A percentile compares a stretch with the other conserved stretches of the same genome.
Conservation (phyloP, 768 basidiomycete species). For the Holtermanniella nyarrowii region DNA sequence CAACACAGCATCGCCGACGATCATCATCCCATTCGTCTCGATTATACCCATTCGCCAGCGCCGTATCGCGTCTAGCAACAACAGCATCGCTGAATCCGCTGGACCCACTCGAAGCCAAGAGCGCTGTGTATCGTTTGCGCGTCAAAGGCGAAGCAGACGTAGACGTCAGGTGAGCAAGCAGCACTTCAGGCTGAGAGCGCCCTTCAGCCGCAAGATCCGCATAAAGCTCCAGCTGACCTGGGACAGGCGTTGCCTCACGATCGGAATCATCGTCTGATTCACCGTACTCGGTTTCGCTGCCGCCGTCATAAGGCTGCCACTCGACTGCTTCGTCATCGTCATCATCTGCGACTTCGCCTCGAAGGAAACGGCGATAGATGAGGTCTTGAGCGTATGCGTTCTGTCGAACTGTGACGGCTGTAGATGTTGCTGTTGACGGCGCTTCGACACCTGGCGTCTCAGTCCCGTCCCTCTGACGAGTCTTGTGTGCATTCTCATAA, state of each 20-base stretch:
- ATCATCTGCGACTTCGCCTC: constrained; percentile 26
- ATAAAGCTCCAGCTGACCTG: constrained; percentile 11
- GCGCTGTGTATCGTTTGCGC: constrained; percentile 22
- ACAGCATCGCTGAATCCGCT: constrained; percentile 10
- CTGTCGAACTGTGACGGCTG: constrained; percentile 4
- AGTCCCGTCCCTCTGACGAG: neutral
- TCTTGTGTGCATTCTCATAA: neutral
- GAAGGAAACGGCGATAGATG: constrained; percentile 7
- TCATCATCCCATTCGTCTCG: constrained; percentile 26
- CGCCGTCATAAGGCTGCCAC: constrained; percentile 5
- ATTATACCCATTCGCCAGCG: neutral
- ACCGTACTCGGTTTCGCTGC: neutral
- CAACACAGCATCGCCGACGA: constrained; percentile 23
- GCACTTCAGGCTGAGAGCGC: constrained; percentile 27
- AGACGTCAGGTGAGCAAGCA: constrained; percentile 32
- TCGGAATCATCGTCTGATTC: neutral
- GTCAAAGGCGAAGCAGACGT: constrained; percentile 18
- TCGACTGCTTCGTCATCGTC: constrained; percentile 29
- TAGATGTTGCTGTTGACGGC: constrained; percentile 1
- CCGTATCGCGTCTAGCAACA: constrained; percentile 10
- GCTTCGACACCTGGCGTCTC: neutral
- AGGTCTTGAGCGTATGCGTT: constrained; percentile 8
- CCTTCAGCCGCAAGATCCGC: constrained; percentile 15
- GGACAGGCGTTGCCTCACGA: neutral
- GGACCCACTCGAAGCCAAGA: constrained; percentile 7